Evolutionary conservation across 2,329 filamentous ascomycete genomes (phyloP), one percentile per base, ranked within the genome.

Genomic region (Exophiala dermatitidis): DNA sequence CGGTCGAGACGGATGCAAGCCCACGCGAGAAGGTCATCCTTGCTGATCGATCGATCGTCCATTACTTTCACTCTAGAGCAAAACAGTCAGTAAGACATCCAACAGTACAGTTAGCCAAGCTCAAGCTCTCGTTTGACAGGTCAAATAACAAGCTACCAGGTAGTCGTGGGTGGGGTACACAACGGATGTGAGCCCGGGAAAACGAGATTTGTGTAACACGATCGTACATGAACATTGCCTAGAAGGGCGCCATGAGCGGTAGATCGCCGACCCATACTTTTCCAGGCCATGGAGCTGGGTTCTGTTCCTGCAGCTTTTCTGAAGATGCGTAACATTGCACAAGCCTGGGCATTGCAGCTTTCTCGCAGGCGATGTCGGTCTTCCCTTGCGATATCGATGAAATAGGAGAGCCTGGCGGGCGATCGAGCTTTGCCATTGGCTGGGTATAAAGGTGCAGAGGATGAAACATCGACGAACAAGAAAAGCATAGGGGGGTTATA

Each of bases 1-100:
- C 90, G 79, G 70, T 96, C 90, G 26, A 97, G 79, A 37, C 90
- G 79, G 62, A 95, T 84, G 65, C 90, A 95, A 1, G 87, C 83
- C 93, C 93, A 97, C 2, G 86, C 89, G 7, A 89, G 85, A 52
- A 95, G 70, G 54, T 85, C 80, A 64, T 97, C 90, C 58, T 79
- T 78, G 3, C 84, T 83, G 60, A 90, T 80, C 68, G 91, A 86
- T 42, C 56, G 58, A 62, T 95, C 86, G 67, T 97, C 88, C 69
- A 90, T 86, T 61, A 97, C 77, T 63, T 94, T 89, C 74, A 97
- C 88, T 61, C 81, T 84, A 54, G 7, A 47, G 46, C 8, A 41
- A 43, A 37, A 36, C 7, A n/a, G 45, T 57, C 42, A 57, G 54
- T 50, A 46, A 48, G 33, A 26, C 32, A 31, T 33, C 36, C 45